Conservation (phyloP, 108 stramenopile species). For the Nannochloropsis salina region DNA sequence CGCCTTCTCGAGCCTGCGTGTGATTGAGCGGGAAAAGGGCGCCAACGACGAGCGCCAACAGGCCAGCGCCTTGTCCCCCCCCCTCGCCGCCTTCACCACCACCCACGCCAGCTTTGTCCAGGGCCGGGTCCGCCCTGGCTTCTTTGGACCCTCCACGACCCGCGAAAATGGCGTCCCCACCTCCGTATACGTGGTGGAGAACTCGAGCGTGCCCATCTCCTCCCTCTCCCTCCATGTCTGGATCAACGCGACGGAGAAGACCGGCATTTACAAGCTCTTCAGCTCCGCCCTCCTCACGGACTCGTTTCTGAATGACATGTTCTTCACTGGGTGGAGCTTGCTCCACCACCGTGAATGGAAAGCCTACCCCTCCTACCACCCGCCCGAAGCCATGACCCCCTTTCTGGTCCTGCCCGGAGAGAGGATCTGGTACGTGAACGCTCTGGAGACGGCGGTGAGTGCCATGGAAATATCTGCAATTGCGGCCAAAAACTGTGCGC, state of each 20-base stretch:
- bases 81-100: not conserved
- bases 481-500: not conserved
- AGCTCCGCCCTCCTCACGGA: not conserved
- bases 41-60: not conserved
- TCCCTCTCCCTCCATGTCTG: not conserved
- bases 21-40: not conserved
- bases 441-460: not conserved
- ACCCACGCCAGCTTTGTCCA: not conserved
- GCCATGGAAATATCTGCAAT: not conserved
- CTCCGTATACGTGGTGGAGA: not conserved
- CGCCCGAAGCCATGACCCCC: constrained; percentile 1
- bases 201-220: not conserved
- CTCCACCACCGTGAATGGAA: constrained; percentile 5
- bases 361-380: not conserved
- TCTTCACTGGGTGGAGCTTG: constrained; percentile 6
- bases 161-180: not conserved
- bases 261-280: not conserved
- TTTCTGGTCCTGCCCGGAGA: not conserved
- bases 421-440: not conserved
- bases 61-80: not conserved
- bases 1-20: not conserved
- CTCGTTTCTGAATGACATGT: not conserved
- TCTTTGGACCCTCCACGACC: not conserved
- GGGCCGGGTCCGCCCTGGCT: not conserved
- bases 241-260: not conserved